These are phyloP conservation scores for Linnemannia schmuckeri DNA, from an alignment of 192 early-diverging fungal genomes.

Conservation along the genomic window DNA sequence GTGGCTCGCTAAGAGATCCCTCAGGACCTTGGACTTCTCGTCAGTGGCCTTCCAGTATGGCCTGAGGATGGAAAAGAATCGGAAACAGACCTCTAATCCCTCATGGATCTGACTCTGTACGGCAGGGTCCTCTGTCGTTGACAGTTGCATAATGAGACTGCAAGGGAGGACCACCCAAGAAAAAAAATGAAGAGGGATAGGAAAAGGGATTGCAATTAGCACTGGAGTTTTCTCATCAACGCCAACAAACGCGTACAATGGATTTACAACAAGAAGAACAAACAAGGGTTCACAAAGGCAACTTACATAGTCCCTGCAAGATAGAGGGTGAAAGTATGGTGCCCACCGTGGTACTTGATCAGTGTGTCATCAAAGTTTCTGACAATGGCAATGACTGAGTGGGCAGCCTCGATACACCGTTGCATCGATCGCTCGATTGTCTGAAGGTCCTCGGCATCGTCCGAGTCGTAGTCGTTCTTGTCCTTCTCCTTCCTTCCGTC, in stretches of 20 bases:
- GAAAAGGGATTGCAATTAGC: neutral
- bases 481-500: neutral
- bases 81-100: neutral
- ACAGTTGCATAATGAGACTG: neutral
- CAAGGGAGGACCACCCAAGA: neutral
- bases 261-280: neutral
- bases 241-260: neutral
- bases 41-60: neutral
- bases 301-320: conserved; percentile 4
- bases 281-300: neutral
- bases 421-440: neutral
- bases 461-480: neutral
- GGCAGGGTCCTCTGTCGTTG: neutral
- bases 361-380: neutral
- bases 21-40: neutral
- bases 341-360: neutral
- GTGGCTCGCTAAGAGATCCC: neutral
- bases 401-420: neutral
- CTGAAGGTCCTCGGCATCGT: neutral
- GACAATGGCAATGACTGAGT: neutral
- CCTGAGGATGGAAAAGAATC: neutral
- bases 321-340: neutral
- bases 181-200: neutral
- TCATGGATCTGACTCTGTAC: neutral
- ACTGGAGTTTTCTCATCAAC: neutral